A percentile compares a stretch with the other conserved stretches of the same genome.
Evolutionary conservation across 805 yeast species (phyloP).

Genomic region (Brettanomyces bruxellensis): DNA sequence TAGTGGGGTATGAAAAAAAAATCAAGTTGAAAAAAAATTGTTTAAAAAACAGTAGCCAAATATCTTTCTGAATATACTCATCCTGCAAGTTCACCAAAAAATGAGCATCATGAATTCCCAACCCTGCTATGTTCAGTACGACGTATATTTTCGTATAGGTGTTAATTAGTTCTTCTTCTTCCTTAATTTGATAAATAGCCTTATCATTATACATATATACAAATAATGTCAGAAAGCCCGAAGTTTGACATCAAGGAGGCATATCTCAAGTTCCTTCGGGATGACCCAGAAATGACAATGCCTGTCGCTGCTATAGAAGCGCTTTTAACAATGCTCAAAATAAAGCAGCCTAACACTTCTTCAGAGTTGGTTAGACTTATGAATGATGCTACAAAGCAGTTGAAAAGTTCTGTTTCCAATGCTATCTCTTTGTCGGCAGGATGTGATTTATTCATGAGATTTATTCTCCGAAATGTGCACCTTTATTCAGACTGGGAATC

Average conservation of each 20-base stretch:
- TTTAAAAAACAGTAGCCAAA: no score
- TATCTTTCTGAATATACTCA: no score
- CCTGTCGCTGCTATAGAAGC: conserved; percentile 98
- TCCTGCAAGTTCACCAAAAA: no score
- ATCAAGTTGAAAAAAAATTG: no score
- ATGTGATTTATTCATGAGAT: conserved; percentile 91
- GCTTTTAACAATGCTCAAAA: conserved; percentile 70
- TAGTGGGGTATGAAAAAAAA: no score
- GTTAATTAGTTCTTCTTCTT: neutral
- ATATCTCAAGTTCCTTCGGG: conserved; percentile 71
- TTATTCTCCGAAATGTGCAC: conserved; percentile 83
- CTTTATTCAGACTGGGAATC: conserved; percentile 92
- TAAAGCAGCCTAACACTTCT: conserved; percentile 85
- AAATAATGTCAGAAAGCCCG: conserved; percentile 3
- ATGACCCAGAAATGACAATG: conserved; percentile 96
- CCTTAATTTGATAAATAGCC: neutral
- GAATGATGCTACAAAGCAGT: conserved; percentile 62
- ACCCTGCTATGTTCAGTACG: no score
- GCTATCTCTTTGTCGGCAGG: conserved; percentile 94
- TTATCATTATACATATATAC: neutral
- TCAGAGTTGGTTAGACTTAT: conserved; percentile 83
- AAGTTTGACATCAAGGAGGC: conserved; percentile 76
- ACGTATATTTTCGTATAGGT: neutral
- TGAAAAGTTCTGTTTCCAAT: conserved; percentile 76
- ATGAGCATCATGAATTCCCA: no score